A percentile compares a stretch with the other conserved stretches of the same genome.
phyloP scores from a whole-genome alignment of 257 asterid species.

The Salvia rosmarinus region DNA sequence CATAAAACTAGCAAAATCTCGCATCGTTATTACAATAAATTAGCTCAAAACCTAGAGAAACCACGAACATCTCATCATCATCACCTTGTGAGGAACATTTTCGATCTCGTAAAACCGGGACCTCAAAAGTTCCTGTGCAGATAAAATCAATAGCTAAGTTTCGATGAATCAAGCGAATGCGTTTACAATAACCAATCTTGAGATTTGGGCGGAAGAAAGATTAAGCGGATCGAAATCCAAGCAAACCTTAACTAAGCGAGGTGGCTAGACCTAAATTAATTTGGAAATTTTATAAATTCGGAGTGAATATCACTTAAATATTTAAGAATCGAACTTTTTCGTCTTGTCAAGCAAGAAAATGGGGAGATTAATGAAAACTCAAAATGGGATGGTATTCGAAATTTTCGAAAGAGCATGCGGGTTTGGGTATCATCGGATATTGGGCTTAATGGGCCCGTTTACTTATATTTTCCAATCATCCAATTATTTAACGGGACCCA shows the following conservation, averaged over 20 bases:
- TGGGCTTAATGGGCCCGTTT: not conserved
- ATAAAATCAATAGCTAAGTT: constrained; percentile 31
- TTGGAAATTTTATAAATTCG: not conserved
- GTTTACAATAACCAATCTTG: not conserved
- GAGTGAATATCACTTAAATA: constrained; percentile 15
- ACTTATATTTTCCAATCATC: too few species aligned
- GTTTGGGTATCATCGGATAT: constrained; percentile 10
- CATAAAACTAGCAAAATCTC: not conserved
- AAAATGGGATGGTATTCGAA: constrained; percentile 20
- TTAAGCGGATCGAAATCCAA: constrained; percentile 37
- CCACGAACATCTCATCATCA: constrained; percentile 12
- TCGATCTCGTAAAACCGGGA: constrained; percentile 34
- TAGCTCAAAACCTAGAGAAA: constrained; percentile 23
- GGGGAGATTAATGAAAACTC: not conserved
- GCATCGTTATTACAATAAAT: not conserved
- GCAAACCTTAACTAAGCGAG: constrained; percentile 33
- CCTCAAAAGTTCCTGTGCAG: constrained; percentile 37
- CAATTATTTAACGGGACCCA: too few species aligned
- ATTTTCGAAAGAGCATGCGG: not conserved
- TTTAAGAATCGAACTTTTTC: constrained; percentile 29
- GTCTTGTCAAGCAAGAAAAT: constrained; percentile 48
- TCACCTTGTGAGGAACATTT: constrained; percentile 81
- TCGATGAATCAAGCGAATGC: constrained; percentile 3
- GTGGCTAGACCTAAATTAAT: not conserved
- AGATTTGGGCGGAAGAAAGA: constrained; percentile 15